A percentile compares a stretch with the other conserved stretches of the same genome.
These are phyloP conservation scores for Beauveria pseudobassiana DNA, from an alignment of 2,329 filamentous ascomycete genomes.

Conservation along the genomic window DNA sequence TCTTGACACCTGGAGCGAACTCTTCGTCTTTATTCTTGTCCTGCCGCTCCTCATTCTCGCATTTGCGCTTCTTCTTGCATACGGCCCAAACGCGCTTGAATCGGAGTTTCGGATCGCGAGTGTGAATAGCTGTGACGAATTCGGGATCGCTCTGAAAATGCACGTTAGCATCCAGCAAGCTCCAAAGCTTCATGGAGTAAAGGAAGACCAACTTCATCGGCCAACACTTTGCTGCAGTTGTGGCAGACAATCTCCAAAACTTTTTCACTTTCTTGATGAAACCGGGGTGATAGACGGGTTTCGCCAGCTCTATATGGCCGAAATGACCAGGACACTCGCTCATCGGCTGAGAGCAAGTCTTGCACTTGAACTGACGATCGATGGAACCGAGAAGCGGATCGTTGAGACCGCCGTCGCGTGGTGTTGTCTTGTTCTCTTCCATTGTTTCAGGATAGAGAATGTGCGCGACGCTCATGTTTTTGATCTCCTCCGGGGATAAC, in stretches of 20 bases:
- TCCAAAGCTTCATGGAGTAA: conserved; percentile 47
- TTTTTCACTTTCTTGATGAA: conserved; percentile 99
- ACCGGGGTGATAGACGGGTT: conserved; percentile 88
- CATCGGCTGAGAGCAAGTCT: conserved; percentile 93
- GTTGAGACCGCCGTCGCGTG: conserved; percentile 86
- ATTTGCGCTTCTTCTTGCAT: conserved; percentile 81
- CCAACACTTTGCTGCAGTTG: conserved; percentile 95
- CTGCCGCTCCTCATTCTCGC: conserved; percentile 70
- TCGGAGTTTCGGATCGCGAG: conserved; percentile 86
- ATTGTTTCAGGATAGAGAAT: conserved; percentile 99
- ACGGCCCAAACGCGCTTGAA: conserved; percentile 90
- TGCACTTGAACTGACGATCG: conserved; percentile 91
- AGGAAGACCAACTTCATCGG: conserved; percentile 86
- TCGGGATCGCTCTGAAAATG: conserved; percentile 68
- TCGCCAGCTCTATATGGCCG: conserved; percentile 95
- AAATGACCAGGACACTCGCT: conserved; percentile 96
- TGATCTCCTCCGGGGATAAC: conserved; percentile 96
- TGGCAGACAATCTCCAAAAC: conserved; percentile 97
- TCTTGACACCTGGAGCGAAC: conserved; percentile 53
- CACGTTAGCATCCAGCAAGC: conserved; percentile 54
- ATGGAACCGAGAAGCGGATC: conserved; percentile 95
- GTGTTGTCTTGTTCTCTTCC: conserved; percentile 89
- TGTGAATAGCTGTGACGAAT: conserved; percentile 72
- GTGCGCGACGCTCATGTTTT: conserved; percentile 94
- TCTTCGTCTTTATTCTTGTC: conserved; percentile 63